Evolutionary conservation across 164 flowering plant genomes (phyloP).

Genomic region (Chimonanthus praecox): DNA sequence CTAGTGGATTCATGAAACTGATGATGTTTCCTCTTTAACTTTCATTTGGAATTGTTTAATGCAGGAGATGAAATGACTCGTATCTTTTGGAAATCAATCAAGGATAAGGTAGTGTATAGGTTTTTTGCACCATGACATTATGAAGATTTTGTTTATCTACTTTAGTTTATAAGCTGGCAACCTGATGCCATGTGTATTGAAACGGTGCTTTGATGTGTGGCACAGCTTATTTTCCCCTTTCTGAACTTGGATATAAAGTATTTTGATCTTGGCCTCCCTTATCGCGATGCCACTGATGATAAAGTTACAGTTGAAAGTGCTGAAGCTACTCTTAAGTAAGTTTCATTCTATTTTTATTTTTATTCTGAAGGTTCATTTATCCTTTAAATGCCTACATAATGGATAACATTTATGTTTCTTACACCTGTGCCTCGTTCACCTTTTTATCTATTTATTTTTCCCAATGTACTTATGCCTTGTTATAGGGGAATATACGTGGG

Average conservation of each 20-base stretch:
- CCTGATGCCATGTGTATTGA: neutral
- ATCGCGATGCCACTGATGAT: constrained; percentile 96
- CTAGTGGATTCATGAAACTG: neutral
- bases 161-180: neutral
- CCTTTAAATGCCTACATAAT: neutral
- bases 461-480: neutral
- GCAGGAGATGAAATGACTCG: constrained; percentile 98
- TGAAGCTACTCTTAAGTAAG: constrained; percentile 95
- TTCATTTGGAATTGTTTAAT: neutral
- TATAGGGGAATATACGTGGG: too few relatives aligned
- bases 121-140: neutral
- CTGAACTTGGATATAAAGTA: constrained; percentile 92
- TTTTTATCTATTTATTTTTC: neutral
- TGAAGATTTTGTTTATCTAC: neutral
- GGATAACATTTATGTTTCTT: neutral
- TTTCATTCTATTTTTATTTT: neutral
- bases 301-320: constrained; percentile 97
- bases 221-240: constrained; percentile 89
- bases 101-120: constrained; percentile 63
- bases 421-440: neutral
- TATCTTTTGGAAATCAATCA: constrained; percentile 75
- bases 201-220: neutral
- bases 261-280: constrained; percentile 84
- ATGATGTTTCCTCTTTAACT: neutral
- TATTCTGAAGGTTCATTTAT: neutral